phyloP scores from a whole-genome alignment of 2,329 filamentous ascomycete genomes.

The Colletotrichum somersetense region DNA sequence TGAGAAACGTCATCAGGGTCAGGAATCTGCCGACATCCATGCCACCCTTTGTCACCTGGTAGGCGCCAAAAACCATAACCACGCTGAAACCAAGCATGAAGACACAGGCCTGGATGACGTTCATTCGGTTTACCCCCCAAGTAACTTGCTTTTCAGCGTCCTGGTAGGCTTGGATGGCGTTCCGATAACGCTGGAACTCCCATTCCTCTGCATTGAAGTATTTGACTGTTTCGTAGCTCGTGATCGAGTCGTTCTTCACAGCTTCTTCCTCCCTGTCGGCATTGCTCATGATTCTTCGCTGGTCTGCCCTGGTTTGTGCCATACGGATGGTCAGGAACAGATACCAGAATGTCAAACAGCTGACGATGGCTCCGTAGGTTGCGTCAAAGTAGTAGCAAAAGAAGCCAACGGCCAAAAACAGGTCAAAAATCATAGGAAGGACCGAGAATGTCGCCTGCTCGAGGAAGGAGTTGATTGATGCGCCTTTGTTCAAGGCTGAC shows the following conservation, averaged over 20 bases:
- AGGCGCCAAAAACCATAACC: constrained; percentile 80
- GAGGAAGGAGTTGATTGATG: constrained; percentile 94
- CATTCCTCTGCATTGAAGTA: constrained; percentile 89
- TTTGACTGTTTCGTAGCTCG: constrained; percentile 96
- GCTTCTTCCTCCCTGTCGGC: constrained; percentile 95
- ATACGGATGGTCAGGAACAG: constrained; percentile 96
- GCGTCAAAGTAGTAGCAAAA: constrained; percentile 82
- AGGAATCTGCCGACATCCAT: constrained; percentile 80
- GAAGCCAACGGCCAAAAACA: constrained; percentile 86
- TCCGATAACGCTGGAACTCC: constrained; percentile 80
- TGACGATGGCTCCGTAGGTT: constrained; percentile 85
- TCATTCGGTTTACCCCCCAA: constrained; percentile 83
- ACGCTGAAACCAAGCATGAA: constrained; percentile 83
- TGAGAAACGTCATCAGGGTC: constrained; percentile 79
- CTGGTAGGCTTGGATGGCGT: constrained; percentile 79
- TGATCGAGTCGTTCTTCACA: constrained; percentile 98
- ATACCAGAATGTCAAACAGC: constrained; percentile 94
- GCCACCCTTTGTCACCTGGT: constrained; percentile 77
- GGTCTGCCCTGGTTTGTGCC: constrained; percentile 91
- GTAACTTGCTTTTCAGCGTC: constrained; percentile 81
- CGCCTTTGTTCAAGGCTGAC: constrained; percentile 95
- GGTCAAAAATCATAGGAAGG: constrained; percentile 92
- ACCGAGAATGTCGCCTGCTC: constrained; percentile 98
- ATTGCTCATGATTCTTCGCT: constrained; percentile 94
- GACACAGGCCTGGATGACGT: constrained; percentile 82